Evolutionary conservation across 805 yeast species (phyloP), one percentile per base, ranked within the genome.

Genomic region (Yarrowia sp.): DNA sequence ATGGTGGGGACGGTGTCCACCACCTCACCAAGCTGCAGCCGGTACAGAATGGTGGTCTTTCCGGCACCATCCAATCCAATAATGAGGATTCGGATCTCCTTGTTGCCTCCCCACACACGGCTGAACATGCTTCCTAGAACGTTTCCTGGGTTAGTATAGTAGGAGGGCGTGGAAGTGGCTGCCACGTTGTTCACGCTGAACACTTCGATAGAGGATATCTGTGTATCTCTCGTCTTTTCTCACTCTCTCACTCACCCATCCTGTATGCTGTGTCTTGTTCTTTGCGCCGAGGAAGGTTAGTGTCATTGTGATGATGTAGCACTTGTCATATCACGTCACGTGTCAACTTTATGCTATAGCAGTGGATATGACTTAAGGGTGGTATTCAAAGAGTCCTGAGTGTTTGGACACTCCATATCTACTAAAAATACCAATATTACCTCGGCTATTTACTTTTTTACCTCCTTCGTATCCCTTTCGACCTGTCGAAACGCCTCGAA

Each of bases 51-150:
- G 11, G 99, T 95, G 42, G 99, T 94, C 77, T 94, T 93, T 56
- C 98, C 98, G 1, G 98, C 98, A 81, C 98, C 98, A 79, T 93
- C 98, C 68, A 93, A 82, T 8, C 98, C 98, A 59, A 93, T 82
- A 71, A 93, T 94, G 69, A 93, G 85, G 67, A 93, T 92, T 75
- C 98, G 85, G 75, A 93, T 89, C 79, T 93, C 98, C 78, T 91
- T 91, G 75, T 89, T 89, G 61, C 89, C 85, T 22, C 96, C 95
- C 97, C 98, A 94, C 65, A 94, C 83, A 74, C 86, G 86, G 68
- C 92, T 88, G 76, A 95, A 92, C 75, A 95, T 86, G 70, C 89
- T 87, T 77, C 97, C 92, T 80, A 95, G 90, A 43, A 89, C 85
- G 81, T 91, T 95, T 40, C 99, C 98, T 81, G 67, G 55, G 56